phyloP scores from a whole-genome alignment of 2,329 filamentous ascomycete species.

The Penicillium sp. region DNA sequence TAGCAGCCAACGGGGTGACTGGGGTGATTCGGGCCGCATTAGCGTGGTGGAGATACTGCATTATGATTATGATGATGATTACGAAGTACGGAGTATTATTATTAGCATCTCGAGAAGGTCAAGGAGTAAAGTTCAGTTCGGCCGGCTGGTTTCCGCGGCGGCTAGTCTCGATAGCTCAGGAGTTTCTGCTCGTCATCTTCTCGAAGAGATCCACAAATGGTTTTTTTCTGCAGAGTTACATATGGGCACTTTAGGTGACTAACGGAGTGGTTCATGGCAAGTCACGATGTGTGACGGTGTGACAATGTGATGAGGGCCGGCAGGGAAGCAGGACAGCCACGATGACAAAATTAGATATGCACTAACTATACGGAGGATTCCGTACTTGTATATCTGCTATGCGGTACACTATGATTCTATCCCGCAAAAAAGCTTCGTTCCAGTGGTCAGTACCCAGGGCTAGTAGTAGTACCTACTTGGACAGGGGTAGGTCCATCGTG shows the following conservation, averaged over 20 bases:
- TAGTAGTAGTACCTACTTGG: too few relatives aligned
- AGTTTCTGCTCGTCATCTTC: not conserved
- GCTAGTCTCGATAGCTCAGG: not conserved
- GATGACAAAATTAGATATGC: not conserved
- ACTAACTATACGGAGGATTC: not conserved
- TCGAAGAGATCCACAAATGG: not conserved
- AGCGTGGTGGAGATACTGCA: constrained; percentile 26
- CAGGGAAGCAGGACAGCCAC: not conserved
- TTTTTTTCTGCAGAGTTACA: not conserved
- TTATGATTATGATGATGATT: not conserved
- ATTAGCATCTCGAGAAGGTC: not conserved
- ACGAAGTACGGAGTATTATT: constrained; percentile 6
- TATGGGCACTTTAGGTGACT: not conserved
- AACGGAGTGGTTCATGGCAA: not conserved
- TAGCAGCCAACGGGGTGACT: constrained; percentile 18
- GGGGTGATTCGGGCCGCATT: constrained; percentile 28
- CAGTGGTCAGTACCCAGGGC: too few relatives aligned
- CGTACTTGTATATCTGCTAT: too few relatives aligned
- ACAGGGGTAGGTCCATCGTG: too few relatives aligned
- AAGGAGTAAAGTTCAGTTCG: not conserved
- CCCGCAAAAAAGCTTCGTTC: too few relatives aligned
- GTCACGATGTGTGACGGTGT: not conserved
- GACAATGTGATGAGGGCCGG: not conserved
- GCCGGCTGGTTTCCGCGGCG: not conserved
- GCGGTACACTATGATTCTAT: too few relatives aligned